Percentiles rank a stretch among this genome's conserved stretches.
phyloP scores from a whole-genome alignment of 2,329 filamentous ascomycete genomes.

The Pestalotiopsis sp. region DNA sequence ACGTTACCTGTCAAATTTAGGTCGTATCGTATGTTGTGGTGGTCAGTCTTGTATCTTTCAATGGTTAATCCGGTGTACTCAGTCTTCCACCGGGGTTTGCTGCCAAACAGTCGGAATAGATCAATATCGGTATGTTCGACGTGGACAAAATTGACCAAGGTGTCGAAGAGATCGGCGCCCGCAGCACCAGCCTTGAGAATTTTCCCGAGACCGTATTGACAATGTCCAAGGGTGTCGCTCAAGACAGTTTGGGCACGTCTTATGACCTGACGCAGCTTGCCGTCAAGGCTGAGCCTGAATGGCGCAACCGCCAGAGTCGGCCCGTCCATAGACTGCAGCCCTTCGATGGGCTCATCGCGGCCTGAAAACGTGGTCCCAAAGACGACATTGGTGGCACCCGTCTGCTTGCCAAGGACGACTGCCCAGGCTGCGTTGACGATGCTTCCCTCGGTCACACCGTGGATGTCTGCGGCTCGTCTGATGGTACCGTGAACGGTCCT shows the following conservation, averaged over 20 bases:
- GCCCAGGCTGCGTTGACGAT: neutral
- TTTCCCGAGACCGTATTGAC: neutral
- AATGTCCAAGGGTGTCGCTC: neutral
- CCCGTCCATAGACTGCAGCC: neutral
- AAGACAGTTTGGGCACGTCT: neutral
- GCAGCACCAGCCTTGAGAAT: neutral
- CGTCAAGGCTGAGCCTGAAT: neutral
- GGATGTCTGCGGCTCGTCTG: neutral
- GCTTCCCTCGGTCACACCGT: neutral
- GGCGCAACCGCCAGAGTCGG: constrained; percentile 1
- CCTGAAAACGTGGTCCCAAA: neutral
- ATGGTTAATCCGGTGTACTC: neutral
- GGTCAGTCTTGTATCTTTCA: neutral
- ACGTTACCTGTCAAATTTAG: neutral
- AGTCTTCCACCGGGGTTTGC: neutral
- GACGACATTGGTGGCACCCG: neutral
- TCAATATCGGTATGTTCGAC: neutral
- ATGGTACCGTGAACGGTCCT: neutral
- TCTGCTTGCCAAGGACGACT: neutral
- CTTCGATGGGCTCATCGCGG: neutral
- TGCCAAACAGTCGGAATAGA: neutral
- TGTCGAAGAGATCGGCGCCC: neutral
- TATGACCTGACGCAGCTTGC: neutral
- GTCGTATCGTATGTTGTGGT: neutral
- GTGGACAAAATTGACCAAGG: neutral